Base-by-base conservation (phyloP, 805 yeast genomes). In the Phaffomyces antillensis region DNA sequence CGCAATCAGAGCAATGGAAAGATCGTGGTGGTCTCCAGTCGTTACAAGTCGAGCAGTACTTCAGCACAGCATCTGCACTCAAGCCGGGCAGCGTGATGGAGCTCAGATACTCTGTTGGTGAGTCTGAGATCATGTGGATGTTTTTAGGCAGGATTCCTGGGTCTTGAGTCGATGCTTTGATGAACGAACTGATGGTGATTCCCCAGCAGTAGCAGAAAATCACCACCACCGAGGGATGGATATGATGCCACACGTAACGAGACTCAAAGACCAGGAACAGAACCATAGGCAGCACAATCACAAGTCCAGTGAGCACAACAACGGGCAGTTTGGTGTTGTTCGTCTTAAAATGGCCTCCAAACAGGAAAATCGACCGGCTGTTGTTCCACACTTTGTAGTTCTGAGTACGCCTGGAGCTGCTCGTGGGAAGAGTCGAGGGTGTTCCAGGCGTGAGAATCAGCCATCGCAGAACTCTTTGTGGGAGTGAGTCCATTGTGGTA, bases 1-100 rank as follows among this genome's bases (percentile, higher is more conserved):
- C 77, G 63, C 96, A 86, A 3, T 69, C 68, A 2, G 81, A 70
- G 56, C 96, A 86, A 61, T 86, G 96, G 44, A 83, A 76, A 1
- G 89, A 65, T 43, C 95, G 64, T 1, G 89, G 86, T 10, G 88
- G 83, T 51, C 91, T 63, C 91, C 95, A 86, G 37, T 79, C 71
- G 28, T 75, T 64, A 56, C 96, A 86, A 0, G 82, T 71, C 1
- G 73, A 40, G 53, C 90, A 83, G 58, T 81, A 82, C 52, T 76
- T 76, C 23, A 77, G 66, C 4, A 64, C 55, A 0, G 77, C 77
- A 32, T 18, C 55, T 45, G 2, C 48, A 42, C 24, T 40, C 36
- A 15, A 41, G 41, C 17, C 38, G 15, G 87, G 86, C 10, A 82
- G 55, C 2, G 71, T 60, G 1, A 79, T 68, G 11, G 63, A 56